These are phyloP conservation scores for Bretziella fagacearum DNA, from an alignment of 2,329 filamentous ascomycete genomes.

Conservation along the genomic window DNA sequence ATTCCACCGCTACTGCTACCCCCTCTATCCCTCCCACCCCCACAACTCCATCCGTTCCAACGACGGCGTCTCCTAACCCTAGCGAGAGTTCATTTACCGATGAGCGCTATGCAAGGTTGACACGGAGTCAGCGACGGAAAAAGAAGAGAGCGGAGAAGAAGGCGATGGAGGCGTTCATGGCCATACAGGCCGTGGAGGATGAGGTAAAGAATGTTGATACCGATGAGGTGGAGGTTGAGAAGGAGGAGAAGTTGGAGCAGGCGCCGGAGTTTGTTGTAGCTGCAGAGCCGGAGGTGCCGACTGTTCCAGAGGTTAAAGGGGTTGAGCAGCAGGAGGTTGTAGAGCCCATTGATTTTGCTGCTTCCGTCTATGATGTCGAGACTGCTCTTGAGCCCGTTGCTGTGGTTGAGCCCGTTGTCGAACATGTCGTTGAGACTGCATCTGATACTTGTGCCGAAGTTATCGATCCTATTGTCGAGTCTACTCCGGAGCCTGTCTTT, in stretches of 20 bases:
- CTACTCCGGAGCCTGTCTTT: background rate
- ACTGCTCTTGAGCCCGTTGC: background rate
- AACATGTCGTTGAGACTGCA: no score
- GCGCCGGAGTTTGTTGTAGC: background rate
- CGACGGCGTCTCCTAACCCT: no score
- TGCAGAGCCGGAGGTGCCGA: background rate
- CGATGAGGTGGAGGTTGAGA: background rate
- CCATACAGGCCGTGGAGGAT: no score
- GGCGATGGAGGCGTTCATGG: background rate
- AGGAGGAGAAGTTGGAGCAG: background rate
- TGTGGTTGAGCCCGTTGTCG: background rate
- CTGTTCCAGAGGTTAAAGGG: background rate
- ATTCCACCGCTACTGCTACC: no score
- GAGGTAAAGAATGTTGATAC: background rate
- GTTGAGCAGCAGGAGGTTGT: constrained; percentile 1
- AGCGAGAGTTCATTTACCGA: background rate
- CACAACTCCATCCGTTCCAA: no score
- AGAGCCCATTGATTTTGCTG: background rate
- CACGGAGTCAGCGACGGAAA: background rate
- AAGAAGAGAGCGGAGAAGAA: background rate
- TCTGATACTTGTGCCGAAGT: no score
- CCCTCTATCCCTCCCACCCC: no score
- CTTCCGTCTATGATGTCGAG: background rate
- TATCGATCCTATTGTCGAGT: no score
- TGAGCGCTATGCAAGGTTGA: background rate